Evolutionary conservation across 2,329 filamentous ascomycete genomes (phyloP), one percentile per base, ranked within the genome.

Genomic region (Pseudonectria foliicola): DNA sequence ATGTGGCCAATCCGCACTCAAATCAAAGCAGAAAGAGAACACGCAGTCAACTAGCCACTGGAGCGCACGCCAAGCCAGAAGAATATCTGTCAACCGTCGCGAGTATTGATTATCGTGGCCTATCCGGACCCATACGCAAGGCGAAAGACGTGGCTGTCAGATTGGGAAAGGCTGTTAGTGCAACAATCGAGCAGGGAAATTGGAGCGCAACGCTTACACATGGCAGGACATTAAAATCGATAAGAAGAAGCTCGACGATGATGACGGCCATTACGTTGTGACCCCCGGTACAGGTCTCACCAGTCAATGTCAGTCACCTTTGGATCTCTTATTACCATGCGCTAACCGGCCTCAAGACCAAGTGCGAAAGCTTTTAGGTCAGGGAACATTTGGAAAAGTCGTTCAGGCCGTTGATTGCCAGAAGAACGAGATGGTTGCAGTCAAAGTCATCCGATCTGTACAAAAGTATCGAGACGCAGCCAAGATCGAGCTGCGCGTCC

Each of bases 381-480:
- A 98, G 64, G 92, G 92, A 44, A 98, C 92, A 0, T 98, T 98
- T 57, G 92, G 92, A 55, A 98, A 98, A 62, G 92, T 98, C 12
- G 92, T 98, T 13, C 84, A 95, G 61, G 92, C 92, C 33, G 81
- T 77, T 49, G 92, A 98, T 57, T 77, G 77, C 41, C 75, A 76
- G 50, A 80, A 80, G 44, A 82, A 82, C 49, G 86, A 89, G 57
- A 58, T 71, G 5, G 93, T 94, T 27, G 92, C 92, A 24, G 86
- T 98, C 62, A 98, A 98, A 62, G 93, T 98, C 60, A 96, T 98
- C 47, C 82, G 92, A 49, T 95, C 92, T 1, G 92, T 98, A 10
- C 92, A 95, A 56, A 98, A 98, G 60, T 98, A 98, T 57, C 82
- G 92, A 30, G 92, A 98, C 64, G 92, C 92, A 25, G 94, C 86